These are phyloP conservation scores for Mortierella hygrophila DNA, from an alignment of 192 early-diverging fungal species.

Conservation along the genomic window DNA sequence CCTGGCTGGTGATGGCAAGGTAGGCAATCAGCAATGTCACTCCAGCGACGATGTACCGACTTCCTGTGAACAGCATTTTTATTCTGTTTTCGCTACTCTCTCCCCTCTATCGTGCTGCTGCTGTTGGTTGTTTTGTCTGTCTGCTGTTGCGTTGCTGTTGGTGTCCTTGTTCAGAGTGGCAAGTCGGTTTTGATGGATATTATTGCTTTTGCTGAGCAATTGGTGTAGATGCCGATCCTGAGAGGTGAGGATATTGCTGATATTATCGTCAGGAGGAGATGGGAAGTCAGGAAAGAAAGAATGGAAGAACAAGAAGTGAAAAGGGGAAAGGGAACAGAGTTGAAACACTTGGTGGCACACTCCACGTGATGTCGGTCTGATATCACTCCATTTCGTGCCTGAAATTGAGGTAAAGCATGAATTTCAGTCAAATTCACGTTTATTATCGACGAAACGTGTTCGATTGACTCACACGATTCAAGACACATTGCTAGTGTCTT, in stretches of 20 bases:
- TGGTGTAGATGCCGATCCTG: not conserved
- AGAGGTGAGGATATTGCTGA: not conserved
- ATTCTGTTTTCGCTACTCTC: not conserved
- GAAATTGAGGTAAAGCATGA: too few relatives aligned
- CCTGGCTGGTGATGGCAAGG: slow-evolving; percentile 71
- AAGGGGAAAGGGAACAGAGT: not conserved
- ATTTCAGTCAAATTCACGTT: too few relatives aligned
- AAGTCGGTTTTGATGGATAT: too few relatives aligned
- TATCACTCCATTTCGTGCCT: too few relatives aligned
- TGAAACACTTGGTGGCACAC: not conserved
- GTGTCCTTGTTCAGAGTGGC: not conserved
- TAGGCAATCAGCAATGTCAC: slow-evolving; percentile 71
- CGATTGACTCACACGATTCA: too few relatives aligned
- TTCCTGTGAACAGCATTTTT: slow-evolving; percentile 49
- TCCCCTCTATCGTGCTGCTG: not conserved
- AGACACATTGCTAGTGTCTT: too few relatives aligned
- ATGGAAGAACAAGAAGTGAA: not conserved
- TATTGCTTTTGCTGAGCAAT: not conserved
- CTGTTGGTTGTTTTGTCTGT: not conserved
- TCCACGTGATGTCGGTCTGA: not conserved
- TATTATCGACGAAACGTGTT: too few relatives aligned
- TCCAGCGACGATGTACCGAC: slow-evolving; percentile 62
- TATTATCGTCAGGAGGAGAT: not conserved
- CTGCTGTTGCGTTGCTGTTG: not conserved
- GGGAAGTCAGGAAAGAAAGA: not conserved